A percentile compares a stretch with the other conserved stretches of the same genome.
Evolutionary conservation across 805 yeast genomes (phyloP).

Genomic region (Candida sonorensis): DNA sequence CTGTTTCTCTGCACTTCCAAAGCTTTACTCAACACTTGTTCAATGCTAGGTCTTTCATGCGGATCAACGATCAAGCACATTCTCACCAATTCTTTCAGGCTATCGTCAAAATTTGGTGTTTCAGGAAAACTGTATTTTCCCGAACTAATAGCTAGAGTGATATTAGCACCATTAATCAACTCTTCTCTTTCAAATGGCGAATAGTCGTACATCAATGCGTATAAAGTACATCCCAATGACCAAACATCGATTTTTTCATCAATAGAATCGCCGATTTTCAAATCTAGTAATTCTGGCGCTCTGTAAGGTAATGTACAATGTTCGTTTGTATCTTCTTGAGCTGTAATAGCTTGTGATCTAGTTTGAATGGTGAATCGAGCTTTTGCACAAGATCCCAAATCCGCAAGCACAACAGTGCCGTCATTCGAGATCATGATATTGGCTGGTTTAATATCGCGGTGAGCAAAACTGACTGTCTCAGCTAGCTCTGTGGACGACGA

Average conservation of each 20-base stretch:
- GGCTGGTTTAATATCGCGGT: conserved; percentile 84
- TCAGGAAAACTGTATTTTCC: conserved; percentile 58
- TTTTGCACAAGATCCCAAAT: conserved; percentile 71
- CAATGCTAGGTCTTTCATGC: conserved; percentile 53
- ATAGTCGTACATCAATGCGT: conserved; percentile 66
- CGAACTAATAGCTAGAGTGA: conserved; percentile 65
- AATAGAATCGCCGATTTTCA: conserved; percentile 55
- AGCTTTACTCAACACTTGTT: conserved; percentile 46
- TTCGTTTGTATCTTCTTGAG: conserved; percentile 78
- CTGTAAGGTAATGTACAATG: conserved; percentile 82
- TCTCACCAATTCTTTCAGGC: conserved; percentile 47
- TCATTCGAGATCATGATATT: conserved; percentile 74
- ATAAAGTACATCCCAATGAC: conserved; percentile 84
- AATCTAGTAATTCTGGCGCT: conserved; percentile 86
- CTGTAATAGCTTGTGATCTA: conserved; percentile 63
- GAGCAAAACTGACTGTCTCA: conserved; percentile 67
- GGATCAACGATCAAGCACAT: conserved; percentile 62
- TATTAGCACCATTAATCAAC: conserved; percentile 72
- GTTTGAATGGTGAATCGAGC: conserved; percentile 50
- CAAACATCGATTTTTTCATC: conserved; percentile 81
- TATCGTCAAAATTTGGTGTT: conserved; percentile 45
- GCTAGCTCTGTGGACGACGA: conserved; percentile 37
- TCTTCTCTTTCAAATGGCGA: conserved; percentile 89
- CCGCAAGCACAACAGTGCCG: conserved; percentile 74
- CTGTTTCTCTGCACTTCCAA: conserved; percentile 31